phyloP scores from a whole-genome alignment of 1,284 basidiomycete species.

The Athelia psychrophila region DNA sequence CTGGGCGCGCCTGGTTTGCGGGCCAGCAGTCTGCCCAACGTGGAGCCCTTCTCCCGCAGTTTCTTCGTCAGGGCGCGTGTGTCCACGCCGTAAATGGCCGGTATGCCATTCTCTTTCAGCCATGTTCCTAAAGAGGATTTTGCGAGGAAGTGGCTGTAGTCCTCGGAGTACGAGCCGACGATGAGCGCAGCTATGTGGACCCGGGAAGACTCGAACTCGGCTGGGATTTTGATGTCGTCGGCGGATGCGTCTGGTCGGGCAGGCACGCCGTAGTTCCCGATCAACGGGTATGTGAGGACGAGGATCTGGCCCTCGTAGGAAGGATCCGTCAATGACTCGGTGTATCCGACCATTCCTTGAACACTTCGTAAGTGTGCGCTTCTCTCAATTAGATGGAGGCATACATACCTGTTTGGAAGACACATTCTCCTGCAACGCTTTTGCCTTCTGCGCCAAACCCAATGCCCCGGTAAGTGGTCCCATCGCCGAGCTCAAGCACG shows the following conservation, averaged over 20 bases:
- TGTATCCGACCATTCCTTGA: slow-evolving; percentile 95
- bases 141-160: slow-evolving; percentile 96
- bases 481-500: slow-evolving; percentile 91
- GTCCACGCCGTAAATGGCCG: slow-evolving; percentile 96
- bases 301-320: slow-evolving; percentile 99
- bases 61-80: slow-evolving; percentile 97
- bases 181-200: slow-evolving; percentile 94
- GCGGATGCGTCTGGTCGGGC: slow-evolving; percentile 47
- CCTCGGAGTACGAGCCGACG: slow-evolving; percentile 92
- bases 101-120: slow-evolving; percentile 94
- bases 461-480: slow-evolving; percentile 85
- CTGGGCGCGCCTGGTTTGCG: slow-evolving; percentile 46
- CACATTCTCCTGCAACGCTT: slow-evolving; percentile 96
- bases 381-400: not conserved
- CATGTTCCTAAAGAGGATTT: slow-evolving; percentile 86
- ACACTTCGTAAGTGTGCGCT: slow-evolving; percentile 3
- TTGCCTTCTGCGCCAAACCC: slow-evolving; percentile 93
- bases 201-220: slow-evolving; percentile 90
- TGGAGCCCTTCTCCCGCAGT: slow-evolving; percentile 91
- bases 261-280: slow-evolving; percentile 99
- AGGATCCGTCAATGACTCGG: slow-evolving; percentile 97
- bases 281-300: slow-evolving; percentile 93
- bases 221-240: slow-evolving; percentile 55
- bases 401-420: slow-evolving; percentile 95
- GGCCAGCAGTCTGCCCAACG: slow-evolving; percentile 84